Percentiles rank a stretch among this genome's conserved stretches.
Conservation (phyloP, 352 stramenopile genomes). For the Pythium utonaiense region DNA sequence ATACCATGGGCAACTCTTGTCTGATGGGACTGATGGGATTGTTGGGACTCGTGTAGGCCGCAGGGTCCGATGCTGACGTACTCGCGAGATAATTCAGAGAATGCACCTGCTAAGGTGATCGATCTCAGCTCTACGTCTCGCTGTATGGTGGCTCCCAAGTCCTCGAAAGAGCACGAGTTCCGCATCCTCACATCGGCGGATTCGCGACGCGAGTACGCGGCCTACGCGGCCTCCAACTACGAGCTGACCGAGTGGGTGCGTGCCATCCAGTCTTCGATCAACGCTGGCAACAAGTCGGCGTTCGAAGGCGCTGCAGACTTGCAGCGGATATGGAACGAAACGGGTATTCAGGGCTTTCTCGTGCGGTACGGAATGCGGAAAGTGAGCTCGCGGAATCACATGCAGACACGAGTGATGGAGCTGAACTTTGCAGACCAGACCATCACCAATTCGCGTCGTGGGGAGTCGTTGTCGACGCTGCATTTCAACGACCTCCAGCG, state of each 20-base stretch:
- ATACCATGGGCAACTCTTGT: neutral
- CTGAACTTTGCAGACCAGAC: constrained; percentile 86
- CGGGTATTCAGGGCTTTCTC: constrained; percentile 76
- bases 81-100: constrained; percentile 54
- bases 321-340: constrained; percentile 73
- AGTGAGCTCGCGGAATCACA: constrained; percentile 66
- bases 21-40: neutral
- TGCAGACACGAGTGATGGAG: constrained; percentile 82
- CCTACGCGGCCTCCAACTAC: constrained; percentile 64
- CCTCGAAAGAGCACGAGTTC: constrained; percentile 69
- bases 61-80: constrained; percentile 80
- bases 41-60: constrained; percentile 38
- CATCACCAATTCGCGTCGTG: constrained; percentile 72
- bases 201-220: constrained; percentile 58
- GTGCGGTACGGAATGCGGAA: constrained; percentile 84
- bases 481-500: constrained; percentile 65
- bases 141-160: constrained; percentile 55
- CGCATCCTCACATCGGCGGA: constrained; percentile 75
- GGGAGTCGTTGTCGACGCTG: constrained; percentile 72
- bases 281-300: constrained; percentile 67
- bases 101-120: constrained; percentile 60
- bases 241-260: constrained; percentile 83
- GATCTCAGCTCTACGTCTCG: constrained; percentile 74
- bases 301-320: constrained; percentile 70
- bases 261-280: constrained; percentile 79